Percentiles rank a stretch among this genome's conserved stretches.
Evolutionary conservation across 176 grass and related monocot genomes (phyloP).

Genomic region (Sorghum bicolor): DNA sequence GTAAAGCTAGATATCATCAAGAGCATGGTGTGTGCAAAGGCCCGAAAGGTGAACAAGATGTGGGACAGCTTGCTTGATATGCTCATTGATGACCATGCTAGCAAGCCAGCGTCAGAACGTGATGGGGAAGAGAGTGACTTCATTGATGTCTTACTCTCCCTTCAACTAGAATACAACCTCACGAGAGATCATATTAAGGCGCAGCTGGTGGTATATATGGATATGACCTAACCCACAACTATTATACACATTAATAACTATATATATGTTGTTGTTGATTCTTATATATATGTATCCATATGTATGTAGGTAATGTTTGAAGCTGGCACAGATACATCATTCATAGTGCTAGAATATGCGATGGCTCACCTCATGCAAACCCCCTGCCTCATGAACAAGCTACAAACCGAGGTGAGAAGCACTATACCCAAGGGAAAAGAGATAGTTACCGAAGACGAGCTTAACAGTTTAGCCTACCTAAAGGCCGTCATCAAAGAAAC

Average conservation of each 20-base stretch:
- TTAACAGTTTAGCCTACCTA: slow-evolving; percentile 4
- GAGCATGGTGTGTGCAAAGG: slow-evolving; percentile 17
- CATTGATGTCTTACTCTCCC: background rate
- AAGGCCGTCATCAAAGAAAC: slow-evolving; percentile 51
- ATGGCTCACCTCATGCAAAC: slow-evolving; percentile 38
- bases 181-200: background rate
- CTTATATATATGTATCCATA: background rate
- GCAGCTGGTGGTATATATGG: background rate
- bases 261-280: background rate
- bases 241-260: background rate
- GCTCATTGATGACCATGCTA: slow-evolving; percentile 28
- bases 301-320: slow-evolving; percentile 32
- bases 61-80: slow-evolving; percentile 35
- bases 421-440: background rate
- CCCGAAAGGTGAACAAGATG: background rate
- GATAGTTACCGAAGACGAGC: slow-evolving; percentile 23
- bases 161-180: background rate
- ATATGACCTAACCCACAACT: background rate
- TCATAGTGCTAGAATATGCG: slow-evolving; percentile 27
- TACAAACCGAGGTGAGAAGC: slow-evolving; percentile 34
- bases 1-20: background rate
- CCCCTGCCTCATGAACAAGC: slow-evolving; percentile 25
- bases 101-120: background rate
- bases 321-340: slow-evolving; percentile 41
- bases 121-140: background rate